A percentile compares a stretch with the other conserved stretches of the same genome.
Conservation (phyloP, 768 basidiomycete species). For the Kwoniella botswanensis region DNA sequence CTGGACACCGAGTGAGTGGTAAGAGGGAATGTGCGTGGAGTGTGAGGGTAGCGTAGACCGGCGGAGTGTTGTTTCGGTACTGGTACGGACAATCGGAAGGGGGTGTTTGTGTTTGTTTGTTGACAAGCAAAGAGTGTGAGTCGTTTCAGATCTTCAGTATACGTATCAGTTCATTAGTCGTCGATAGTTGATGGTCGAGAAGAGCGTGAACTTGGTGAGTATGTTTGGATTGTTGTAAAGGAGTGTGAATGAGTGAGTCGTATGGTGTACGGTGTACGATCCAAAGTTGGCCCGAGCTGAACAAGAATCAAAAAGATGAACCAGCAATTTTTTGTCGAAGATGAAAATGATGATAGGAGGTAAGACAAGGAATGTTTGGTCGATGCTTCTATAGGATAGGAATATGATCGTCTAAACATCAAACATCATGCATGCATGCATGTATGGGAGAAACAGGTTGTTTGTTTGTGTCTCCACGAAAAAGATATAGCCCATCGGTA, state of each 20-base stretch:
- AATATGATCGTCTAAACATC: background rate
- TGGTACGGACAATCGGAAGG: background rate
- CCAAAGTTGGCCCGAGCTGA: slow-evolving; percentile 7
- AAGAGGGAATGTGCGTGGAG: background rate
- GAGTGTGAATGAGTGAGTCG: slow-evolving; percentile 1
- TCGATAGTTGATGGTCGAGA: background rate
- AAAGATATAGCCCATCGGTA: slow-evolving; percentile 13
- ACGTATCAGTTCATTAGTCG: too few species aligned
- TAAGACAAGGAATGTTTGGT: background rate
- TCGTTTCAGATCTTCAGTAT: too few species aligned
- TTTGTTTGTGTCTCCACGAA: background rate
- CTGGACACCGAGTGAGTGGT: background rate
- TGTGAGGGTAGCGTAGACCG: background rate
- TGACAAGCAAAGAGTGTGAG: too few species aligned
- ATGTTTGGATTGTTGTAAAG: slow-evolving; percentile 3
- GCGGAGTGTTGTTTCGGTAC: background rate
- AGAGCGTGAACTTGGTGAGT: background rate
- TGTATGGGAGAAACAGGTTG: background rate
- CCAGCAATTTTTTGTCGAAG: slow-evolving; percentile 8
- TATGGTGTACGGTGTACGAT: background rate
- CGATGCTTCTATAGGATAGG: background rate
- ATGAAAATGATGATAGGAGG: background rate
- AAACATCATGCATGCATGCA: background rate
- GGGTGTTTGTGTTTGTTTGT: background rate
- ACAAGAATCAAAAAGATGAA: background rate